These are phyloP conservation scores for Pythium dissimile DNA, from an alignment of 352 stramenopile genomes.

Conservation along the genomic window DNA sequence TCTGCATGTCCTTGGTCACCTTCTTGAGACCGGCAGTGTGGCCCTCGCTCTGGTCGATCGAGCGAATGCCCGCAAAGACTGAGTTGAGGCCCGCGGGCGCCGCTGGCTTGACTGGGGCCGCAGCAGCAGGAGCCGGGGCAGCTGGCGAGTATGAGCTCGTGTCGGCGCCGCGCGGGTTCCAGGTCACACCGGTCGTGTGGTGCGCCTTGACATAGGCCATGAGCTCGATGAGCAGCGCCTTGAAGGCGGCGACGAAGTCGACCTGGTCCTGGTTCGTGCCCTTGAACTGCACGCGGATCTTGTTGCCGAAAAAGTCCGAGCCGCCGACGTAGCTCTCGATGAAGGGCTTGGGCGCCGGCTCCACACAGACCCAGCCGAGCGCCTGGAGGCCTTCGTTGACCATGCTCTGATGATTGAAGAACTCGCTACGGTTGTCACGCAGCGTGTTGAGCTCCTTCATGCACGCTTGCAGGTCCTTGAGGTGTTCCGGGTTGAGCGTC, in stretches of 20 bases:
- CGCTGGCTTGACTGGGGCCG: constrained; percentile 28
- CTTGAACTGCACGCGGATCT: constrained; percentile 96
- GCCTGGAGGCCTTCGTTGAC: constrained; percentile 84
- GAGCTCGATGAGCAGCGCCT: constrained; percentile 89
- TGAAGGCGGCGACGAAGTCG: constrained; percentile 93
- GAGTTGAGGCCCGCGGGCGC: constrained; percentile 58
- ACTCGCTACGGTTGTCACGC: constrained; percentile 80
- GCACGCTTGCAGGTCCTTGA: constrained; percentile 69
- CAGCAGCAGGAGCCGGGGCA: constrained; percentile 27
- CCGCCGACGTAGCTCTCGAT: constrained; percentile 94
- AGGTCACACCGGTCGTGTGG: constrained; percentile 93
- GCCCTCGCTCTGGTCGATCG: constrained; percentile 87
- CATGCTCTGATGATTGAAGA: constrained; percentile 87
- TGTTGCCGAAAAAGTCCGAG: constrained; percentile 97
- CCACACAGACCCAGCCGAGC: constrained; percentile 75
- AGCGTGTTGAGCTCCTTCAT: constrained; percentile 80
- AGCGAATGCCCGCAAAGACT: constrained; percentile 88
- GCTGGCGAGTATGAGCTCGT: constrained; percentile 38
- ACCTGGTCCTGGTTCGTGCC: constrained; percentile 89
- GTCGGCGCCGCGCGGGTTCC: constrained; percentile 87
- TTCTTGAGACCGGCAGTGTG: constrained; percentile 93
- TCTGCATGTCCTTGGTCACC: constrained; percentile 97
- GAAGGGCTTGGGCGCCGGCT: constrained; percentile 90
- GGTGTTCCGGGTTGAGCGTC: constrained; percentile 57
- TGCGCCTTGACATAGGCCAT: constrained; percentile 94